Evolutionary conservation across 1,284 basidiomycete genomes (phyloP).

Genomic region (Tranzscheliella williamsii): DNA sequence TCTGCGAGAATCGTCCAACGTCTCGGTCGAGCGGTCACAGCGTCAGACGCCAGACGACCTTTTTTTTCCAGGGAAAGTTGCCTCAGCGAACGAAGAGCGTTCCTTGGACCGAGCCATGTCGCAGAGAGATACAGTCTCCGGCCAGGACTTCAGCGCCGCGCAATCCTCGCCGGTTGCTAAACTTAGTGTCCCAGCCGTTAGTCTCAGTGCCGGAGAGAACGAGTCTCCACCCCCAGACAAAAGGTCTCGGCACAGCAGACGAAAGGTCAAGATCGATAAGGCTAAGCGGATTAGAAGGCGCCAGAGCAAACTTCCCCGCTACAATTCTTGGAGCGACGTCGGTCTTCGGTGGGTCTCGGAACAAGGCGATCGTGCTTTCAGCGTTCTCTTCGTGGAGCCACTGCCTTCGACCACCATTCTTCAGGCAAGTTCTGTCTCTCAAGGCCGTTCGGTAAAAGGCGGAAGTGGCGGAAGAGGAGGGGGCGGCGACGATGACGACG

Average conservation of each 20-base stretch:
- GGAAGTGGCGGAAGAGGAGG: constrained; percentile 7
- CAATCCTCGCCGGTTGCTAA: no score
- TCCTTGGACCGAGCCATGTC: no score
- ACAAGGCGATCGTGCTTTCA: constrained; percentile 15
- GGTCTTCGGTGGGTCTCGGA: constrained; percentile 26
- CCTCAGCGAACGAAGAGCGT: no score
- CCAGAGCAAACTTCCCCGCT: constrained; percentile 18
- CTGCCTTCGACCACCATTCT: constrained; percentile 10
- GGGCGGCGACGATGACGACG: constrained; percentile 8
- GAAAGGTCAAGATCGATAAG: constrained; percentile 20
- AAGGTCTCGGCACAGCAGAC: no score
- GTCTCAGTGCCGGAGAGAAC: no score
- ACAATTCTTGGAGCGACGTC: constrained; percentile 23
- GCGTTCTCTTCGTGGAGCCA: constrained; percentile 10
- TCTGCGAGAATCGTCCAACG: constrained; percentile 18
- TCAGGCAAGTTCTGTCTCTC: no score
- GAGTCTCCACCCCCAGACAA: no score
- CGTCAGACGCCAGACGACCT: constrained; percentile 6
- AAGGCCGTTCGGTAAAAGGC: constrained; percentile 1
- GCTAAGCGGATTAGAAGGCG: constrained; percentile 26
- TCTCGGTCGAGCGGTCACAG: constrained; percentile 8
- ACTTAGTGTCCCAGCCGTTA: no score
- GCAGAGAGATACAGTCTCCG: no score
- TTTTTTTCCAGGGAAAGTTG: constrained; percentile 1
- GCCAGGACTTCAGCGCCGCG: no score